Conservation (phyloP, 129 eudicot genomes). For the Erigeron canadensis region DNA sequence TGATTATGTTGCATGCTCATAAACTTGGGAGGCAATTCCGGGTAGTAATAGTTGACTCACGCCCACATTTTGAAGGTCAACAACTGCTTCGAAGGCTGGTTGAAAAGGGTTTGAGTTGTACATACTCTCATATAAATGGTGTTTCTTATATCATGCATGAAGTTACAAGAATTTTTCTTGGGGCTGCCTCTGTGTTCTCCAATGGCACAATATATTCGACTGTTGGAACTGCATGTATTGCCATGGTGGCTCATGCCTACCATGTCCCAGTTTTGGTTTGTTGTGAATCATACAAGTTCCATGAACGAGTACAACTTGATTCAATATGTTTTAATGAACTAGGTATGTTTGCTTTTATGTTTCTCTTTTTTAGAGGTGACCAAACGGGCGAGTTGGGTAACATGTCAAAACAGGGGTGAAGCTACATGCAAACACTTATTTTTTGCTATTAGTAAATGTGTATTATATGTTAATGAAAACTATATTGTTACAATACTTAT, state of each 20-base stretch:
- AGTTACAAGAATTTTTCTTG: slow-evolving; percentile 72
- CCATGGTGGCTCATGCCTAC: slow-evolving; percentile 91
- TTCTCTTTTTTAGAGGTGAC: slow-evolving; percentile 12
- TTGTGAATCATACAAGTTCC: slow-evolving; percentile 95
- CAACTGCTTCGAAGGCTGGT: slow-evolving; percentile 69
- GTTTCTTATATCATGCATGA: slow-evolving; percentile 92
- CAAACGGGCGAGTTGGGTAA: slow-evolving; percentile 15
- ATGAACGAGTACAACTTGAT: slow-evolving; percentile 92
- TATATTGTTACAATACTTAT: too few species aligned
- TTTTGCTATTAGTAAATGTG: too few species aligned
- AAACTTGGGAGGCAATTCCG: slow-evolving; percentile 80
- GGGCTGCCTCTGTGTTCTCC: slow-evolving; percentile 86
- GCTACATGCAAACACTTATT: background rate
- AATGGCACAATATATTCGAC: slow-evolving; percentile 90
- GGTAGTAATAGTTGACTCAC: slow-evolving; percentile 90
- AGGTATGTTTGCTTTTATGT: slow-evolving; percentile 44
- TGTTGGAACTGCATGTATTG: slow-evolving; percentile 85
- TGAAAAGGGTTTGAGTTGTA: slow-evolving; percentile 74
- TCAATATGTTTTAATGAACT: slow-evolving; percentile 92
- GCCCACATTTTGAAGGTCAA: slow-evolving; percentile 94
- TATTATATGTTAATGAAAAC: too few species aligned
- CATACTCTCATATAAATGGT: slow-evolving; percentile 86
- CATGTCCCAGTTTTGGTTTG: slow-evolving; percentile 86
- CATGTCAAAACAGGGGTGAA: background rate
- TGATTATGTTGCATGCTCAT: slow-evolving; percentile 69